Evolutionary conservation across 2,329 filamentous ascomycete genomes (phyloP).

Genomic region (Neonectria magnoliae): DNA sequence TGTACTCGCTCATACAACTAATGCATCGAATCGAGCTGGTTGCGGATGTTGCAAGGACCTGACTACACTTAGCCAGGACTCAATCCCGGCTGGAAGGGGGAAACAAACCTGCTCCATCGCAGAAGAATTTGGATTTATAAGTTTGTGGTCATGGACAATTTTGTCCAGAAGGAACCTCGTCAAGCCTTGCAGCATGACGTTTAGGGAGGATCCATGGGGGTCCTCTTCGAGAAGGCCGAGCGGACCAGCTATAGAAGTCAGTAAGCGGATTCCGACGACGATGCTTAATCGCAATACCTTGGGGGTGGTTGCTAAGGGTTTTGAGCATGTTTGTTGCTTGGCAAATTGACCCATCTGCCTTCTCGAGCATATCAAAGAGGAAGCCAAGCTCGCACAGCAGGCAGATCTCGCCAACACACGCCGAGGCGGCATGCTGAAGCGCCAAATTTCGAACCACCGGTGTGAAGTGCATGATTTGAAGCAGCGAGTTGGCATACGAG

Average conservation of each 20-base stretch:
- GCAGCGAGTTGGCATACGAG: constrained; percentile 91
- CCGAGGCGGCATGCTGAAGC: constrained; percentile 86
- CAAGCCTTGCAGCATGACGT: constrained; percentile 85
- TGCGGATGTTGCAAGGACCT: constrained; percentile 74
- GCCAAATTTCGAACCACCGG: constrained; percentile 88
- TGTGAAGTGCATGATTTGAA: constrained; percentile 92
- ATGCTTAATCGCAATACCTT: constrained; percentile 59
- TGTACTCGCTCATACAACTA: constrained; percentile 87
- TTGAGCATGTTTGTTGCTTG: constrained; percentile 96
- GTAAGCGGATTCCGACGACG: background rate
- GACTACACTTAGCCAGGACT: background rate
- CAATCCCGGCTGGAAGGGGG: background rate
- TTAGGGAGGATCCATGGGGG: constrained; percentile 75
- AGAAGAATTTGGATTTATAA: constrained; percentile 68
- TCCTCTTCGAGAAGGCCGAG: constrained; percentile 89
- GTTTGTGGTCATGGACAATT: constrained; percentile 79
- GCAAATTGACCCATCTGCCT: constrained; percentile 91
- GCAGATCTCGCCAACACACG: constrained; percentile 84
- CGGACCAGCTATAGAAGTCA: constrained; percentile 65
- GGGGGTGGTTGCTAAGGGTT: constrained; percentile 84
- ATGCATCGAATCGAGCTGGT: constrained; percentile 83
- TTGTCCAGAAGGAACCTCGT: constrained; percentile 87
- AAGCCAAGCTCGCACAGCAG: constrained; percentile 95
- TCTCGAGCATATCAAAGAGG: constrained; percentile 97
- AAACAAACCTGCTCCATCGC: constrained; percentile 73